phyloP scores from a whole-genome alignment of 345 rosid genomes.

The Carallia brachiata region DNA sequence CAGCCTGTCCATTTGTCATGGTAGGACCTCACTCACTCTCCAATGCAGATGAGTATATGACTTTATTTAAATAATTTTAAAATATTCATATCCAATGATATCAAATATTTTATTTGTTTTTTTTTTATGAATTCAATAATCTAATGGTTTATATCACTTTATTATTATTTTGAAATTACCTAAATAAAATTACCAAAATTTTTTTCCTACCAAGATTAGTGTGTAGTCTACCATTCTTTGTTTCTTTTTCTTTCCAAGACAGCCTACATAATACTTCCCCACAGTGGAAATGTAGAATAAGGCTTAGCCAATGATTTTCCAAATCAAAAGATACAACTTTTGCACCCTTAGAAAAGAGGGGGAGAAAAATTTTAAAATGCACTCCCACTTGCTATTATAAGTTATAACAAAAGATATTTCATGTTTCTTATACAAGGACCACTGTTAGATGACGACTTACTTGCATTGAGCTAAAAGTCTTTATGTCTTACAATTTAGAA shows the following conservation, averaged over 20 bases:
- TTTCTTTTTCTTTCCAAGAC: no score
- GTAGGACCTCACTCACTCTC: constrained; percentile 17
- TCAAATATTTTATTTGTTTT: no score
- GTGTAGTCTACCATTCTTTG: constrained; percentile 13
- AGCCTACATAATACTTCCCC: constrained; percentile 7
- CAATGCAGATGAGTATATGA: background rate
- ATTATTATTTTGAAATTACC: no score
- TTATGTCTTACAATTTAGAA: background rate
- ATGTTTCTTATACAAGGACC: no score
- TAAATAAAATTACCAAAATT: no score
- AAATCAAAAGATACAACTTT: constrained; percentile 18
- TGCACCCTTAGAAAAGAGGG: background rate
- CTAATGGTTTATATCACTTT: no score
- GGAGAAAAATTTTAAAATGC: background rate
- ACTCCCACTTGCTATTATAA: background rate
- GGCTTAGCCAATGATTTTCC: constrained; percentile 27
- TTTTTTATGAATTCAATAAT: no score
- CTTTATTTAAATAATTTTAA: no score
- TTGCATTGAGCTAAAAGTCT: no score
- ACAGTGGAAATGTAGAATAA: background rate
- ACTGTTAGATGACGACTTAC: no score
- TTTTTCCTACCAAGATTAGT: constrained; percentile 3
- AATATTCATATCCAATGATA: no score
- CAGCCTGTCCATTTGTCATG: constrained; percentile 21
- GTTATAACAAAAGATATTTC: background rate